phyloP scores from a whole-genome alignment of 176 grass and related monocot species.

The Aegilops umbellulata region DNA sequence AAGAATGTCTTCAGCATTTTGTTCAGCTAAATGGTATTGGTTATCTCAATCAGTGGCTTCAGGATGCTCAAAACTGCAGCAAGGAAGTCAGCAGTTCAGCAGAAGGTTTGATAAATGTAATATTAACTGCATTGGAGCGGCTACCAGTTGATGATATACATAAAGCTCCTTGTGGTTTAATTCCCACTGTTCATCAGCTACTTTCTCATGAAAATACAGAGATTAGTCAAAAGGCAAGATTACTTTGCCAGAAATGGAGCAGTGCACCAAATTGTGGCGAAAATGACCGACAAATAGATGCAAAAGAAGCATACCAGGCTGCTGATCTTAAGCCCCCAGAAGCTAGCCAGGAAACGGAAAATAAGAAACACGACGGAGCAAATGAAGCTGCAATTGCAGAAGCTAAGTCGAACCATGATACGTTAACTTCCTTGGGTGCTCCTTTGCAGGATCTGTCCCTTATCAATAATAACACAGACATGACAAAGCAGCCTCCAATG shows the following conservation, averaged over 20 bases:
- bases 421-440: neutral
- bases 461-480: constrained; percentile 18
- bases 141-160: constrained; percentile 34
- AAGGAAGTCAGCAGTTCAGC: constrained; percentile 17
- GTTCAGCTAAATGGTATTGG: constrained; percentile 52
- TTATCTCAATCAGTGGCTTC: constrained; percentile 69
- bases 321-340: constrained; percentile 5
- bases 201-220: constrained; percentile 32
- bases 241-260: constrained; percentile 49
- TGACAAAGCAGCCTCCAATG: constrained; percentile 16
- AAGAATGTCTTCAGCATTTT: constrained; percentile 59
- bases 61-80: constrained; percentile 45
- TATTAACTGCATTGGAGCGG: constrained; percentile 45
- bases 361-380: neutral
- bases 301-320: neutral
- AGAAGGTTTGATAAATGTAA: constrained; percentile 40
- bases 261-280: neutral
- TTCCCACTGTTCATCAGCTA: constrained; percentile 42
- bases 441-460: constrained; percentile 6
- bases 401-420: constrained; percentile 18
- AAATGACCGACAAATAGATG: neutral
- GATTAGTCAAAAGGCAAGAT: constrained; percentile 56
- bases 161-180: constrained; percentile 32
- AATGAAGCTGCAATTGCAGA: neutral
- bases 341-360: constrained; percentile 9